Conservation (phyloP, 805 yeast genomes). For the Wickerhamiella brachini region DNA sequence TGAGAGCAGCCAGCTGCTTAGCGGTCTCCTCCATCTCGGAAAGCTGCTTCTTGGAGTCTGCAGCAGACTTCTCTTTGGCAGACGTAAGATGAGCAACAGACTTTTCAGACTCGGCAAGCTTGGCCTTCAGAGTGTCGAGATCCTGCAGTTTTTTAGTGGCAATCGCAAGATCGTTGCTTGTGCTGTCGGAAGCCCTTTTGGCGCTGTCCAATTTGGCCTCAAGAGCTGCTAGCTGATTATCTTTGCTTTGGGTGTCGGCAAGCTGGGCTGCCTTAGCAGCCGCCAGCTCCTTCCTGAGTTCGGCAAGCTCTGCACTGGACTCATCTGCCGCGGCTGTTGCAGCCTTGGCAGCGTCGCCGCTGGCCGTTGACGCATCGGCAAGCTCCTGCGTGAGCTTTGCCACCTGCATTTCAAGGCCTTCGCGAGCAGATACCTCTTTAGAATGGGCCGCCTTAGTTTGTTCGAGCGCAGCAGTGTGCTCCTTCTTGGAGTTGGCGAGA, state of each 20-base stretch:
- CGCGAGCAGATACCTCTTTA: not conserved
- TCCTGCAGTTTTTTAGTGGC: not conserved
- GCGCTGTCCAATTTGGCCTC: not conserved
- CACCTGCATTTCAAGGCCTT: not conserved
- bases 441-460: not conserved
- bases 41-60: not conserved
- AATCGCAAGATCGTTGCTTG: not conserved
- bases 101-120: constrained; percentile 1
- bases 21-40: constrained; percentile 1
- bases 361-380: not conserved
- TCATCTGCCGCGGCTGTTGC: not conserved
- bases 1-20: constrained; percentile 3
- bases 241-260: not conserved
- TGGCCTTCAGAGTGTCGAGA: not conserved
- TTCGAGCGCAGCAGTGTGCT: not conserved
- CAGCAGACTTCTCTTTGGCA: not conserved
- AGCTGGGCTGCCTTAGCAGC: too few relatives aligned
- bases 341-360: not conserved
- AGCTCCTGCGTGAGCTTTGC: not conserved
- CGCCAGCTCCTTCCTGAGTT: not conserved
- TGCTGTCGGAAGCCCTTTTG: not conserved
- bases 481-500: not conserved
- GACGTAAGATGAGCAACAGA: not conserved
- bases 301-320: not conserved
- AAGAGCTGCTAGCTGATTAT: not conserved